Evolutionary conservation across 2,329 filamentous ascomycete genomes (phyloP), one percentile per base, ranked within the genome.

Genomic region (Metarhizium humberi): DNA sequence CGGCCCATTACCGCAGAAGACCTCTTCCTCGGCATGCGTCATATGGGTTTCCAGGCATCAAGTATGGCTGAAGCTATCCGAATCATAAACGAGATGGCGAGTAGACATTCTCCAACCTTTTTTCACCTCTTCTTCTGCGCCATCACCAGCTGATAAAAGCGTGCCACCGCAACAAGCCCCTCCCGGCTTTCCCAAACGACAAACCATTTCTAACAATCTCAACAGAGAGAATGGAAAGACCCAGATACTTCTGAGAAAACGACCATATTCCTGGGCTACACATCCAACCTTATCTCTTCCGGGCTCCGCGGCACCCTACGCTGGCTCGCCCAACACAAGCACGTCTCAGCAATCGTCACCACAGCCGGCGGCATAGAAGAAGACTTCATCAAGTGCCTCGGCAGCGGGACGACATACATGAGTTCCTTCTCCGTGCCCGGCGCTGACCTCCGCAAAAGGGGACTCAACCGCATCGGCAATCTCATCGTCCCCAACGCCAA

Each of bases 331-430:
- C 82, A 97, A 74, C 91, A 99, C 74, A 86, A 85, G 59, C 92
- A 97, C 68, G 85, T 99, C 59, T 94, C 90, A 1, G 88, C 87
- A 61, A 90, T 99, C 65, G 94, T 99, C 58, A 96, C 94, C 29
- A 96, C 94, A 0, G 94, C 94, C 0, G 94, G 94, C 48, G 94
- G 94, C 51, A 83, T 99, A 53, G 94, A 99, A 71, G 94, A 99
- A 70, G 94, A 99, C 71, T 85, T 99, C 56, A 99, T 99, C 79
- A 99, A 99, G 75, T 99, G 94, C 65, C 84, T 99, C 2, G 94
- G 88, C 11, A 40, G 38, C 38, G 38, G 38, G 14, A 86, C 90
- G 53, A 99, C 94, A 0, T 99, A 96, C 71, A 84, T 97, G 67
- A 90, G 90, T 48, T 86, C 88, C 1, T 99, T 97, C 73, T 82